Conservation (phyloP, 2,329 filamentous ascomycete species). For the Penicillium sp. region DNA sequence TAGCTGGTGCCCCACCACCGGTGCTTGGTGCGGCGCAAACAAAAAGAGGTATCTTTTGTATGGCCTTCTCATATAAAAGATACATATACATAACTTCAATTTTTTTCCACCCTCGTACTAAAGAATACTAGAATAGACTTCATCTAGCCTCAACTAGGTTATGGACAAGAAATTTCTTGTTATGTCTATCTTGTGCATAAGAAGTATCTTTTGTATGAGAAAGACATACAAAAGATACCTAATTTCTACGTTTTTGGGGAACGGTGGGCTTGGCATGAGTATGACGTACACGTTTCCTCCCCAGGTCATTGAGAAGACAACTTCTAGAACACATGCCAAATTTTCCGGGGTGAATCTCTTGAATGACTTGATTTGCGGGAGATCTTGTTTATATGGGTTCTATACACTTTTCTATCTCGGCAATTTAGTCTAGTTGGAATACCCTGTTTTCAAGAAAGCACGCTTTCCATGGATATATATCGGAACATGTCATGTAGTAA, state of each 20-base stretch:
- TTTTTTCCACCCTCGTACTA: no score
- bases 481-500: neutral
- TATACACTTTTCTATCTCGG: neutral
- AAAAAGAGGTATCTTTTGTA: neutral
- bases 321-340: neutral
- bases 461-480: neutral
- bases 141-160: no score
- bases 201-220: no score
- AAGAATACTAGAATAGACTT: no score
- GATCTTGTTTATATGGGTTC: neutral
- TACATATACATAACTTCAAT: neutral
- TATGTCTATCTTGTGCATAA: no score
- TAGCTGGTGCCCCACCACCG: neutral
- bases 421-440: neutral
- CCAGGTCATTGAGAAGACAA: neutral
- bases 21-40: neutral
- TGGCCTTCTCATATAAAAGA: neutral
- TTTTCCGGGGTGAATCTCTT: neutral
- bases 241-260: neutral
- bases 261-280: neutral
- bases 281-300: slow-evolving; percentile 27
- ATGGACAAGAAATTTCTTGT: no score
- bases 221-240: no score
- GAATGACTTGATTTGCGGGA: neutral
- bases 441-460: neutral